Base-by-base conservation (phyloP, 2,329 filamentous ascomycete genomes). In the Ascochyta clinopodiicola region DNA sequence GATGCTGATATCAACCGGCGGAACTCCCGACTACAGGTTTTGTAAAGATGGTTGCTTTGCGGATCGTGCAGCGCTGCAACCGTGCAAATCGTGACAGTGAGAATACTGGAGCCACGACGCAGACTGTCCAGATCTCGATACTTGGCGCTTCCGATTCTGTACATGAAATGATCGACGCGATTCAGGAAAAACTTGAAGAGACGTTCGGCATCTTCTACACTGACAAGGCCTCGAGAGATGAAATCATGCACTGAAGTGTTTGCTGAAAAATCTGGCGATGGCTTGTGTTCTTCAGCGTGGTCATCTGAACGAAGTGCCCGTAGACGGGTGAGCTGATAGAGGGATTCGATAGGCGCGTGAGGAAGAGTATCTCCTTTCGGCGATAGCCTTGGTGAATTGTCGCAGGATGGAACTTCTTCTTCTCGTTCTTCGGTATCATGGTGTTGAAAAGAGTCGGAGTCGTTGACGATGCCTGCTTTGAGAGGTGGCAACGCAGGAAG, bases 51-150 rank as follows among this genome's bases (percentile, higher is more conserved):
- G 5, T 81, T 82, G 44, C 80, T 81, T 36, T 79, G 80, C 1
- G 84, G 82, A 35, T 86, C 82, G 64, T 87, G 84, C 2, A 86
- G 75, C 0, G 84, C 83, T 3, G 83, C 81, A 1, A 87, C 84
- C 0, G 84, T 84, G 6, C 85, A 77, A 21, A 85, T 82, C 0
- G 82, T 81, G 0, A 80, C 82, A 0, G 84, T 81, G 10, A 87
- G 74, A 1, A 86, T 74, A 0, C 82, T 79, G 2, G 84, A 87
- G 15, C 79, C 79, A 17, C 81, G 80, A 15, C 85, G 80, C 9
- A 87, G 50, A 22, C 61, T 61, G 7, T 78, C 74, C 25, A 83
- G 64, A 56, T 80, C 77, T 40, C 74, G 77, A 59, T 82, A 81
- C 36, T 77, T 75, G 4, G 56, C 59, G 25, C 79, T 69, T 19